These are phyloP conservation scores for Pythium rhizo-oryzae DNA, from an alignment of 352 stramenopile species.

Conservation along the genomic window DNA sequence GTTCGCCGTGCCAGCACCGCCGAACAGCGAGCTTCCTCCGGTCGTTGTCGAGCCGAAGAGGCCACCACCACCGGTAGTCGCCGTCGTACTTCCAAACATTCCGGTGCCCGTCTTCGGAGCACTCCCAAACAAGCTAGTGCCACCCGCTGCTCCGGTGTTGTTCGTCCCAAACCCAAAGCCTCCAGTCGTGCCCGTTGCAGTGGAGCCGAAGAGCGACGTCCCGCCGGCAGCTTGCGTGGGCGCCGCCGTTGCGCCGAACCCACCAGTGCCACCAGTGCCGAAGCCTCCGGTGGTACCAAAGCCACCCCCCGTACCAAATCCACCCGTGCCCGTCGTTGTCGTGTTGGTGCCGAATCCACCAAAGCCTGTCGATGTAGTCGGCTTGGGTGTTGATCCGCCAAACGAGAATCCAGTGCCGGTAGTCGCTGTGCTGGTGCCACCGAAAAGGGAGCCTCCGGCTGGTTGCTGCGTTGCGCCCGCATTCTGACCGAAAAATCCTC, in stretches of 20 bases:
- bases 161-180: slow-evolving; percentile 25
- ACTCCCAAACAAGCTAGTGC: slow-evolving; percentile 27
- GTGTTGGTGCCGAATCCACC: slow-evolving; percentile 26
- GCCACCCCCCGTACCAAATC: slow-evolving; percentile 23
- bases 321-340: slow-evolving; percentile 20
- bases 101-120: slow-evolving; percentile 17
- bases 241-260: slow-evolving; percentile 16
- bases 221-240: slow-evolving; percentile 13
- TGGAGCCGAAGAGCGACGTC: slow-evolving; percentile 22
- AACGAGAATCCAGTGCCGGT: slow-evolving; percentile 26
- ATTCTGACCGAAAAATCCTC: slow-evolving; percentile 44
- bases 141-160: slow-evolving; percentile 5
- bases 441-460: slow-evolving; percentile 46
- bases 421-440: slow-evolving; percentile 34
- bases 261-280: slow-evolving; percentile 8
- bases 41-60: slow-evolving; percentile 24
- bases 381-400: slow-evolving; percentile 12
- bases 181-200: slow-evolving; percentile 1
- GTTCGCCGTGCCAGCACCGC: slow-evolving; percentile 7
- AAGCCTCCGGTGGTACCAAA: slow-evolving; percentile 18
- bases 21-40: slow-evolving; percentile 22
- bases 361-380: slow-evolving; percentile 27
- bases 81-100: slow-evolving; percentile 19
- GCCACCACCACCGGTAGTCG: not conserved
- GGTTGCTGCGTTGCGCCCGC: slow-evolving; percentile 28